Evolutionary conservation across 116 monocot genomes (phyloP).

Genomic region (Zostera marina): DNA sequence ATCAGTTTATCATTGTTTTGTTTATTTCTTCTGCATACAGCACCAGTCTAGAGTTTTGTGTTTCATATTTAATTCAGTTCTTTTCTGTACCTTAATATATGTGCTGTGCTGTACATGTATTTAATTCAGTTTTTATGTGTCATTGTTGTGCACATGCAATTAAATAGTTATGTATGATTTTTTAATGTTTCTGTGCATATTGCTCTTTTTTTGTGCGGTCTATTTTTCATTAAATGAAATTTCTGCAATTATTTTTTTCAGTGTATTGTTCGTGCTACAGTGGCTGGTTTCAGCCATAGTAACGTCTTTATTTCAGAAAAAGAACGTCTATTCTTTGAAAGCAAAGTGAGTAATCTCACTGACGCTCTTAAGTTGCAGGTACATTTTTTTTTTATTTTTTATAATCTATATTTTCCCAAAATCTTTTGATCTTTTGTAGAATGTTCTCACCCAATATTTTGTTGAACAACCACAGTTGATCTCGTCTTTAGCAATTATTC

Average conservation of each 20-base stretch:
- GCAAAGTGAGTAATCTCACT: conserved; percentile 27
- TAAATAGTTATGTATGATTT: background rate
- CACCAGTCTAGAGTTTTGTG: background rate
- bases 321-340: conserved; percentile 20
- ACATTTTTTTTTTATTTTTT: background rate
- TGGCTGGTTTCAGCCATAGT: conserved; percentile 37
- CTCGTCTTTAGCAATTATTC: conserved; percentile 50
- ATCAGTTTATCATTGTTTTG: too few relatives aligned
- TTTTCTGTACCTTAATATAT: too few relatives aligned
- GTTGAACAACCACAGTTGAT: conserved; percentile 45
- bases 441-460: conserved; percentile 1
- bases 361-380: conserved; percentile 76
- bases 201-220: background rate
- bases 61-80: background rate
- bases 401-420: background rate
- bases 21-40: too few relatives aligned
- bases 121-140: background rate
- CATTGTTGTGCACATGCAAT: too few relatives aligned
- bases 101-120: too few relatives aligned
- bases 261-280: conserved; percentile 74
- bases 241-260: conserved; percentile 13
- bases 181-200: background rate
- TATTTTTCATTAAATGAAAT: background rate
- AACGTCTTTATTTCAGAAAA: conserved; percentile 12
- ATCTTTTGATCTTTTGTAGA: background rate